Conservation (phyloP, 2,329 filamentous ascomycete species). For the Ophiostoma sp. region DNA sequence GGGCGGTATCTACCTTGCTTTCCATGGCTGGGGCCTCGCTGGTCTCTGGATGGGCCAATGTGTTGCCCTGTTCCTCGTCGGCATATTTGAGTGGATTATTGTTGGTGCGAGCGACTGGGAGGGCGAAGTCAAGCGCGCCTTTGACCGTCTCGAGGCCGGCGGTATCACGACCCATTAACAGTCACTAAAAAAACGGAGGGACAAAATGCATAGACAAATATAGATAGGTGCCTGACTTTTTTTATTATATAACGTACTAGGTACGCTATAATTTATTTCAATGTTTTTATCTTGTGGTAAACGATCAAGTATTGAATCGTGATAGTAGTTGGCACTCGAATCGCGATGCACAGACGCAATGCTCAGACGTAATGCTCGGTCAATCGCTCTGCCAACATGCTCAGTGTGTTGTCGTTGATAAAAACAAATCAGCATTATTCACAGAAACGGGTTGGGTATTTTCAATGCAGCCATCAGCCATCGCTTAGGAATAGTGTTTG, state of each 20-base stretch:
- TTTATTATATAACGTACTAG: neutral
- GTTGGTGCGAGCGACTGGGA: constrained; percentile 75
- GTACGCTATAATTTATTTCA: too few relatives aligned
- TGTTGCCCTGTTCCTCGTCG: constrained; percentile 74
- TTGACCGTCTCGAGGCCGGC: constrained; percentile 60
- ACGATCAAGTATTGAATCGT: too few relatives aligned
- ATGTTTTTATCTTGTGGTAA: too few relatives aligned
- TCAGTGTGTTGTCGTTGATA: too few relatives aligned
- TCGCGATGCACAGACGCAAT: too few relatives aligned
- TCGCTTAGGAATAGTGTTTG: neutral
- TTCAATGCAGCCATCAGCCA: neutral
- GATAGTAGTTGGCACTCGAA: too few relatives aligned
- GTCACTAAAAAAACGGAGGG: too few relatives aligned
- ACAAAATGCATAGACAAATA: neutral
- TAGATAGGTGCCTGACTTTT: neutral
- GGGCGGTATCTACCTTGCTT: constrained; percentile 76
- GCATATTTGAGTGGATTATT: constrained; percentile 70
- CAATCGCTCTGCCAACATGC: too few relatives aligned
- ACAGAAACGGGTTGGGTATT: neutral
- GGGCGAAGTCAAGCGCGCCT: constrained; percentile 62
- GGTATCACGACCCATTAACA: constrained; percentile 20
- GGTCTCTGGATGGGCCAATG: constrained; percentile 83
- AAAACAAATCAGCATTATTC: neutral
- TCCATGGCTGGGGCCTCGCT: constrained; percentile 74
- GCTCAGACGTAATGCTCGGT: too few relatives aligned